A percentile compares a stretch with the other conserved stretches of the same genome.
phyloP scores from a whole-genome alignment of 805 yeast genomes.

The Metschnikowia noctiluminum region DNA sequence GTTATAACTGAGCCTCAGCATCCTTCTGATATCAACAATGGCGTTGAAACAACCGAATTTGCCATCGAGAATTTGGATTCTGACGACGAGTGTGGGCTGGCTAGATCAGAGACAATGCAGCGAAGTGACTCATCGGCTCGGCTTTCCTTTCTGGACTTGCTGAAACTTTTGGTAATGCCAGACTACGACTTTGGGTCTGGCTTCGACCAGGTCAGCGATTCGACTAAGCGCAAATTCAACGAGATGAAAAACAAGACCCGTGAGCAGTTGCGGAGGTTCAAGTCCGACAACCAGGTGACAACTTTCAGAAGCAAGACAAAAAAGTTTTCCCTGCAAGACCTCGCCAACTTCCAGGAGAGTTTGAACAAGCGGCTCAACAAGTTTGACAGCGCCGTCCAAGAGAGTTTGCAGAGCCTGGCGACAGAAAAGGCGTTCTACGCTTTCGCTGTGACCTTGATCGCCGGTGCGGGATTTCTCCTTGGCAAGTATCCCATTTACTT shows the following conservation, averaged over 20 bases:
- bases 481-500: constrained; percentile 76
- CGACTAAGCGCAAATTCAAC: constrained; percentile 33
- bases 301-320: background rate
- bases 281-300: constrained; percentile 17
- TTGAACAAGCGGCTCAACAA: constrained; percentile 29
- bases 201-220: constrained; percentile 32
- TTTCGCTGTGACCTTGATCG: constrained; percentile 61
- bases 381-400: constrained; percentile 37
- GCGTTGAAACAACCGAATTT: background rate
- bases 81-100: constrained; percentile 7
- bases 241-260: constrained; percentile 36
- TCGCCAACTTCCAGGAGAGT: constrained; percentile 30
- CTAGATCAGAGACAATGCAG: background rate
- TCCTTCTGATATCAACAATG: background rate
- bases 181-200: constrained; percentile 44
- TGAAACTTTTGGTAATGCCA: constrained; percentile 35
- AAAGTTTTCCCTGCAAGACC: constrained; percentile 20
- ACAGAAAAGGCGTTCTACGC: constrained; percentile 81
- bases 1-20: background rate
- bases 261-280: constrained; percentile 27
- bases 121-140: constrained; percentile 21
- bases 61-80: background rate
- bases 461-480: constrained; percentile 68
- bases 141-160: constrained; percentile 33
- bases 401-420: constrained; percentile 31